Conservation (phyloP, 305 asterid species). For the Ajuga reptans region DNA sequence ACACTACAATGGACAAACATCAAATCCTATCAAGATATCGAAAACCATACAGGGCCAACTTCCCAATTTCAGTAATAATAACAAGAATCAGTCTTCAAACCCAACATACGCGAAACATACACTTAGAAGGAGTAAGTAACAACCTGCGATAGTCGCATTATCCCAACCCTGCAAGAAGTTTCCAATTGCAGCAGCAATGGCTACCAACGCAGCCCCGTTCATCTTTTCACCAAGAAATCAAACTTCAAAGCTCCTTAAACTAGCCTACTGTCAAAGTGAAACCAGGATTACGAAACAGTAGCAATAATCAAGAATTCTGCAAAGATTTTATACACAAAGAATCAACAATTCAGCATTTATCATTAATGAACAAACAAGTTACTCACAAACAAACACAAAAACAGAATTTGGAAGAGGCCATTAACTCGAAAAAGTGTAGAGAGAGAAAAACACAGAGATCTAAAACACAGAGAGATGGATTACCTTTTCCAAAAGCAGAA, state of each 20-base stretch:
- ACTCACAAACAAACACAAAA: background rate
- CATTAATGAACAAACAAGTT: background rate
- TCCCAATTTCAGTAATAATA: background rate
- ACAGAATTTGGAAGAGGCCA: background rate
- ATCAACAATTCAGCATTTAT: background rate
- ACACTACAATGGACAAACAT: background rate
- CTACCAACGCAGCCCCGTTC: constrained; percentile 68
- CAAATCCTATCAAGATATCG: background rate
- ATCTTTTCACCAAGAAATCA: constrained; percentile 26
- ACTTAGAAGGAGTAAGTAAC: background rate
- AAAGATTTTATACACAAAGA: background rate
- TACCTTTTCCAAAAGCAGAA: constrained; percentile 20
- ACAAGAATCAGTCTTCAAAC: background rate
- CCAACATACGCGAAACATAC: background rate
- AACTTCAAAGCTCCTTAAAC: constrained; percentile 16
- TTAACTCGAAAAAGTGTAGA: background rate
- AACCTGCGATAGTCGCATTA: constrained; percentile 86
- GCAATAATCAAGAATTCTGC: background rate
- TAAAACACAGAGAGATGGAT: constrained; percentile 18
- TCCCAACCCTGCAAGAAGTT: constrained; percentile 85
- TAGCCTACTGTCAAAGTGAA: background rate
- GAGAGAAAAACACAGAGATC: constrained; percentile 20
- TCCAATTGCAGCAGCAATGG: constrained; percentile 66
- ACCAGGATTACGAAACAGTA: constrained; percentile 8
- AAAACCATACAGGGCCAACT: background rate